Evolutionary conservation across 805 yeast species (phyloP), one percentile per base, ranked within the genome.

Genomic region (Ogataea siamensis): DNA sequence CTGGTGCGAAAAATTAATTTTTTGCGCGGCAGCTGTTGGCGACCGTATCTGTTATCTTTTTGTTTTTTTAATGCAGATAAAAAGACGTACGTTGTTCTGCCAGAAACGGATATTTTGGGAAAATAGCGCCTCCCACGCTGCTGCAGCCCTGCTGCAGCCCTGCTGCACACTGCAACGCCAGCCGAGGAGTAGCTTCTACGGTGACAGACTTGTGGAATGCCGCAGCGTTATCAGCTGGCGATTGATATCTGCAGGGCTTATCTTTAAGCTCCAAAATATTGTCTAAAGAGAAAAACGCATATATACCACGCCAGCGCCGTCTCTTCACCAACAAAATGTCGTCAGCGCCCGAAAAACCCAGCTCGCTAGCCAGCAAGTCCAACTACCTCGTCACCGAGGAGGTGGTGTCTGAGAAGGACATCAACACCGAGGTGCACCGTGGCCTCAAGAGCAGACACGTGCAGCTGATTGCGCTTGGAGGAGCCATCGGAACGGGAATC

Each of bases 401-500:
- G 35, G 34, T 37, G 20, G 24, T 11, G 7, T 31, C 40, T 11
- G 28, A 13, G 19, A 19, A 9, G 13, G 40, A 17, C 3, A 8
- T 11, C 18, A n/a, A 21, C 33, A 38, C 37, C 6, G 37, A 38
- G 16, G 50, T 52, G 36, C 70, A 73, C 28, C 58, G 73, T 46
- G 64, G 68, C 26, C 62, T 73, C 43, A 65, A 69, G 46, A 53
- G 63, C 26, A 62, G 77, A 53, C 76, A 73, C 41, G 62, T 73
- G 45, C 82, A 77, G 60, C 74, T 79, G 77, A 75, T 79, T 43
- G 81, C 86, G 29, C 70, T 81, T 37, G 87, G 85, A 49, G 84
- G 85, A 50, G 71, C 80, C 44, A 78, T 80, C 45, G 87, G 87
- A 55, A 78, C 85, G 19, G 77, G 76, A 34, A 58, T 71, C 30